Evolutionary conservation across 1,139 yeast species (phyloP).

Genomic region (Hyphopichia burtonii): DNA sequence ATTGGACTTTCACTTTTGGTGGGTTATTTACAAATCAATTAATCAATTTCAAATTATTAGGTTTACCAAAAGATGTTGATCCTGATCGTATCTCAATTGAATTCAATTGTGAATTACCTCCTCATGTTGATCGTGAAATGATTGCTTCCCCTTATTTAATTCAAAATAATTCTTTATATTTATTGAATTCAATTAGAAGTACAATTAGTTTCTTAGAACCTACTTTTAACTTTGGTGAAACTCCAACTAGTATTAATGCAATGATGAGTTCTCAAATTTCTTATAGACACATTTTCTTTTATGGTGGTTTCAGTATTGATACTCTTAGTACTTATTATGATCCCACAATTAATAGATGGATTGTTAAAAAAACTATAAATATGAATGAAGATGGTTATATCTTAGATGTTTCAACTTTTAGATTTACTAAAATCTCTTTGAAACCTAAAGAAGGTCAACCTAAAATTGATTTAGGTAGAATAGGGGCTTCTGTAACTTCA

Average conservation of each 20-base stretch:
- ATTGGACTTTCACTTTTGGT: slow-evolving; percentile 37
- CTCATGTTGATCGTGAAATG: slow-evolving; percentile 34
- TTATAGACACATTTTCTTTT: slow-evolving; percentile 36
- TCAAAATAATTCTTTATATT: slow-evolving; percentile 25
- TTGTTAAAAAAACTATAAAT: slow-evolving; percentile 29
- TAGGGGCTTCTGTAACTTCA: slow-evolving; percentile 23
- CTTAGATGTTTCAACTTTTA: slow-evolving; percentile 31
- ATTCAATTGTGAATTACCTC: slow-evolving; percentile 42
- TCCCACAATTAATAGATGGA: slow-evolving; percentile 32
- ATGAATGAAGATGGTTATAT: slow-evolving; percentile 40
- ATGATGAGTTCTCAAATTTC: slow-evolving; percentile 33
- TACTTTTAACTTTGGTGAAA: slow-evolving; percentile 11
- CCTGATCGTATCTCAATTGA: slow-evolving; percentile 34
- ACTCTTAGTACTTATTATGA: slow-evolving; percentile 22
- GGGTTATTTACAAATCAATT: slow-evolving; percentile 26
- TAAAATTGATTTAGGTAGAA: slow-evolving; percentile 18
- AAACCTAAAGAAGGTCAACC: slow-evolving; percentile 11
- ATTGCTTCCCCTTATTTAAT: slow-evolving; percentile 35
- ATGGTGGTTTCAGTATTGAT: slow-evolving; percentile 39
- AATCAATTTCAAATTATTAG: slow-evolving; percentile 26
- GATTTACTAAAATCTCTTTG: slow-evolving; percentile 30
- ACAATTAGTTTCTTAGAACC: slow-evolving; percentile 31
- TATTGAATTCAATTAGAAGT: slow-evolving; percentile 34
- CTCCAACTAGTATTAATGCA: slow-evolving; percentile 31
- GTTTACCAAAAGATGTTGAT: slow-evolving; percentile 34